These are phyloP conservation scores for Ceratobasidium sp. DNA, from an alignment of 1,284 basidiomycete species.

Conservation along the genomic window DNA sequence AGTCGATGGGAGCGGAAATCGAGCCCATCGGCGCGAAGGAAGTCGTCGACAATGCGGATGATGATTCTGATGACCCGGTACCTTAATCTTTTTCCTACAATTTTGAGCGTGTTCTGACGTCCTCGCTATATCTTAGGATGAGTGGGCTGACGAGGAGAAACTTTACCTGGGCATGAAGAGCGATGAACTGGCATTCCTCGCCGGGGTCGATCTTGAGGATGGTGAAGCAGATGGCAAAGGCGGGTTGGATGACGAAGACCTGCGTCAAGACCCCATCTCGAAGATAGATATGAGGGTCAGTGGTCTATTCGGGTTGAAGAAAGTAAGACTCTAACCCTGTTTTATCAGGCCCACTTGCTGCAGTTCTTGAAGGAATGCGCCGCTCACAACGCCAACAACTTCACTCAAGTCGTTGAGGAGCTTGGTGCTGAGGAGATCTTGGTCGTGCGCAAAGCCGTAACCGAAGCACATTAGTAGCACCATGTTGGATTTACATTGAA, in stretches of 20 bases:
- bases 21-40: constrained; percentile 67
- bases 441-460: constrained; percentile 71
- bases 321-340: background rate
- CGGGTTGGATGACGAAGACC: constrained; percentile 84
- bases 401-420: constrained; percentile 73
- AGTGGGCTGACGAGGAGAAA: constrained; percentile 87
- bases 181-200: constrained; percentile 62
- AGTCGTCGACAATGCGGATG: constrained; percentile 68
- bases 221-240: constrained; percentile 76
- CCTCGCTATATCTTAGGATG: constrained; percentile 67
- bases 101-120: constrained; percentile 36
- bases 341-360: constrained; percentile 72
- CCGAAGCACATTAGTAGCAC: constrained; percentile 42
- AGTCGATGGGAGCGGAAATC: constrained; percentile 75
- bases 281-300: constrained; percentile 89
- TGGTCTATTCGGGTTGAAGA: constrained; percentile 40
- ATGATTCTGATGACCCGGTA: constrained; percentile 75
- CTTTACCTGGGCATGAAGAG: constrained; percentile 62
- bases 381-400: constrained; percentile 73
- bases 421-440: constrained; percentile 77
- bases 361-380: constrained; percentile 80
- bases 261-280: constrained; percentile 87
- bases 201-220: constrained; percentile 64
- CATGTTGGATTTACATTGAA: no score
- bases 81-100: constrained; percentile 23